These are phyloP conservation scores for Bruguiera sexangula DNA, from an alignment of 345 rosid genomes.

Conservation along the genomic window DNA sequence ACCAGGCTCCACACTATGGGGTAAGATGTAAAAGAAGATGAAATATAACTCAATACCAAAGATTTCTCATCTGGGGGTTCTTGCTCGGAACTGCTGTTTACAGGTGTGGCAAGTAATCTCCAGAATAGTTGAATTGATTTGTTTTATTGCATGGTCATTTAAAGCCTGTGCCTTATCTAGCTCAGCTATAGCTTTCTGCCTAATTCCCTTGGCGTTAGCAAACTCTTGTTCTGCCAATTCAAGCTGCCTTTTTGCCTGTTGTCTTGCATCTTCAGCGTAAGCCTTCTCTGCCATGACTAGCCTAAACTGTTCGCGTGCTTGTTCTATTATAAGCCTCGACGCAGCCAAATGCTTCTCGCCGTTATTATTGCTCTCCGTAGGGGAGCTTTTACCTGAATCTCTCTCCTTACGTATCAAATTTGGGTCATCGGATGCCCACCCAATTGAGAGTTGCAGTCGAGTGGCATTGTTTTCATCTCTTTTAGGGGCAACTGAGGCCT, in stretches of 20 bases:
- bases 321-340: constrained; percentile 30
- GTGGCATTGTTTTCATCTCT: constrained; percentile 43
- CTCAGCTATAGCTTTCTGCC: constrained; percentile 79
- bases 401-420: background rate
- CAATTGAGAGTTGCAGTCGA: constrained; percentile 61
- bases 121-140: constrained; percentile 53
- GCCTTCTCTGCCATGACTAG: constrained; percentile 57
- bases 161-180: constrained; percentile 58
- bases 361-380: constrained; percentile 10
- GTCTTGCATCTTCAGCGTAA: constrained; percentile 61
- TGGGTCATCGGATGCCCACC: constrained; percentile 29
- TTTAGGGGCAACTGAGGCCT: constrained; percentile 28
- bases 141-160: constrained; percentile 61
- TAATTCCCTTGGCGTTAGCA: constrained; percentile 65
- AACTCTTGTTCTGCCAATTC: constrained; percentile 81
- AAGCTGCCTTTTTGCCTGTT: constrained; percentile 58
- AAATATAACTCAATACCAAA: constrained; percentile 44
- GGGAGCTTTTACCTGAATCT: constrained; percentile 14
- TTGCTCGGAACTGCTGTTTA: constrained; percentile 54
- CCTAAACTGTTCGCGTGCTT: constrained; percentile 40
- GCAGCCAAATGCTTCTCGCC: constrained; percentile 23
- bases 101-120: constrained; percentile 79
- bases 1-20: no score
- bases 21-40: constrained; percentile 40
- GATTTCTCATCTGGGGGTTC: constrained; percentile 40